Evolutionary conservation across 2,329 filamentous ascomycete genomes (phyloP).

Genomic region (Fusarium ramigenum): DNA sequence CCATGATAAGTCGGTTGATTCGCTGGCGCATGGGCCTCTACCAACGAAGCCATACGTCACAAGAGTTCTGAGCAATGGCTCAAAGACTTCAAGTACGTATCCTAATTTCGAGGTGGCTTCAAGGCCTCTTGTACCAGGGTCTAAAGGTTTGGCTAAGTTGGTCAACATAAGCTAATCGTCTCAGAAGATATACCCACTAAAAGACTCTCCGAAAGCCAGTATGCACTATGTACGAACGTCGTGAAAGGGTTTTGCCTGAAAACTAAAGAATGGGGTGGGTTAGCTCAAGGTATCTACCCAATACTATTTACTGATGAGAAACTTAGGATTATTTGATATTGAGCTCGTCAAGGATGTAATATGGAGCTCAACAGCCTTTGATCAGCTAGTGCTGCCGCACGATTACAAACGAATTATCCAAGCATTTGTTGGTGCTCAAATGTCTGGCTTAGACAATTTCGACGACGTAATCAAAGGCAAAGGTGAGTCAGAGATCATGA

Average conservation of each 20-base stretch:
- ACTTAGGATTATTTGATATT: background rate
- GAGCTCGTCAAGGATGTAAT: background rate
- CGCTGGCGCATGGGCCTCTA: fast-evolving
- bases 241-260: conserved; percentile 7
- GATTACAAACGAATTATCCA: conserved; percentile 14
- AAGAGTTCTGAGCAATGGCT: background rate
- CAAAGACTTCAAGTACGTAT: background rate
- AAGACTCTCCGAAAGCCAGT: background rate
- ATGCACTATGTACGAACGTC: background rate
- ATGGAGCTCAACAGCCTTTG: conserved; percentile 5
- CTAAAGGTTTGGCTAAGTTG: fast-evolving
- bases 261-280: conserved; percentile 12
- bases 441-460: conserved; percentile 5
- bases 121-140: fast-evolving
- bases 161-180: background rate
- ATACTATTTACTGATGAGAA: fast-evolving
- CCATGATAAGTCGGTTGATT: background rate
- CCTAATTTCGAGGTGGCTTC: fast-evolving
- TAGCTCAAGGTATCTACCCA: no score
- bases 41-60: background rate
- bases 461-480: conserved; percentile 9
- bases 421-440: conserved; percentile 6
- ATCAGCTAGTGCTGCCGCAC: conserved; percentile 6
- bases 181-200: background rate
- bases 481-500: background rate